Base-by-base conservation (phyloP, 208 protist species). In the Sergeia podlipaevii region DNA sequence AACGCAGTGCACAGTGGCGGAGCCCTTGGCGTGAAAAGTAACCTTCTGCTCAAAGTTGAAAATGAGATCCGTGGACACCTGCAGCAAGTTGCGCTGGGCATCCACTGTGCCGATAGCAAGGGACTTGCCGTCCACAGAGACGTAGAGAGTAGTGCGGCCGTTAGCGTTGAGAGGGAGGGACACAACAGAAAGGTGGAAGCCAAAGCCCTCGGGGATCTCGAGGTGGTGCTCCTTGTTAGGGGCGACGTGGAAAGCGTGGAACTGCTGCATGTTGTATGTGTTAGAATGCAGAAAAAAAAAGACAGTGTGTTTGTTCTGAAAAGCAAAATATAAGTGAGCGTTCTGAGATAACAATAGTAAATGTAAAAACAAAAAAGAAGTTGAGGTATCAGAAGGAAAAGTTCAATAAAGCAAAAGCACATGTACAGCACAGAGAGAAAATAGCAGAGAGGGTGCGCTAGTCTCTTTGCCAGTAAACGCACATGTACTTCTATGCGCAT, bases 31-130 rank as follows among this genome's bases (percentile, higher is more conserved):
- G 51, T 73, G 70, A 55, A 95, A 92, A 3, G 70, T 66, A 2
- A 87, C 81, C n/a, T 71, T 57, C 56, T 95, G 88, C 39, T 73
- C 51, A 32, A 64, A 66, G 63, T 83, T 85, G 56, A 95, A 95
- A 42, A 95, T 73, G n/a, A 95, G 69, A 50, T 95, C 88, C 4
- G 63, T 70, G 0, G 84, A 37, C 15, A 74, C 56, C 56, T 95
- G 88, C 29, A 91, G 61, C 10, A 90, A 55, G 53, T 73, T 72
- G 8, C 58, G 45, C 44, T 74, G 60, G 3, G 70, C 57, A 56
- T 91, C 83, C 8, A 95, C 65, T 3, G 88, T 91, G 18, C 63
- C 79, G 29, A 95, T 26, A 24, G 85, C 71, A 53, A 74, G 81
- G n/a, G 78, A 75, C 54, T 90, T 90, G 36, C 88, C 88, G 52